Conservation (phyloP, 2,329 filamentous ascomycete genomes). For the Colletotrichum spinosum region DNA sequence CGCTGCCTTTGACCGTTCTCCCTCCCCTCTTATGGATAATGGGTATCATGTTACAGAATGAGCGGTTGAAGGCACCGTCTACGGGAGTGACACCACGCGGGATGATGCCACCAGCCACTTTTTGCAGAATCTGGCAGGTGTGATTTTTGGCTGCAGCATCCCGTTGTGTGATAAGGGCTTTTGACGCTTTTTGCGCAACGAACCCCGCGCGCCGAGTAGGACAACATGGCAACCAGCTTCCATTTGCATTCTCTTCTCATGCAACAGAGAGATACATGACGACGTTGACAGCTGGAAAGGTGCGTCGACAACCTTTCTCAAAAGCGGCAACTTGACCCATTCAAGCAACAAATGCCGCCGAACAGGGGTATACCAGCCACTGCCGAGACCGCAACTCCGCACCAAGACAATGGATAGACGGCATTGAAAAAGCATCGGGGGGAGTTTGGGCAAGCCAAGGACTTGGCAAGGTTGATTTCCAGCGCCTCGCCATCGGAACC, state of each 20-base stretch:
- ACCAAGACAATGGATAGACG: not conserved
- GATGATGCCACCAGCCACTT: slow-evolving; percentile 9
- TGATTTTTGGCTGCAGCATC: slow-evolving; percentile 25
- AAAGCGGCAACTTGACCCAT: not conserved
- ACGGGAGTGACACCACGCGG: not conserved
- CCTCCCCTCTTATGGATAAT: slow-evolving; percentile 10
- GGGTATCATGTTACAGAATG: not conserved
- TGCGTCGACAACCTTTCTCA: not conserved
- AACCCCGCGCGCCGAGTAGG: not conserved
- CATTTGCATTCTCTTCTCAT: not conserved
- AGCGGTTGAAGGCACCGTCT: rapidly evolving
- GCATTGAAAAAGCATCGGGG: not conserved
- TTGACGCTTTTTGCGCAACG: no score
- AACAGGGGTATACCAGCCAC: slow-evolving; percentile 16
- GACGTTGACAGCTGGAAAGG: no score
- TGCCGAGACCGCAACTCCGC: slow-evolving; percentile 7
- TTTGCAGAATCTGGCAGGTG: slow-evolving; percentile 37
- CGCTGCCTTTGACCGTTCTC: not conserved
- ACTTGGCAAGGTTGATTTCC: not conserved
- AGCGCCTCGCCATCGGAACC: slow-evolving; percentile 1
- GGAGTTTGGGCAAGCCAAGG: not conserved
- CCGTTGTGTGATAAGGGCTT: slow-evolving; percentile 12
- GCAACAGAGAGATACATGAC: not conserved
- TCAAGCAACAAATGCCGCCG: not conserved
- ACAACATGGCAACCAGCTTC: not conserved